These are phyloP conservation scores for Entomortierella parvispora DNA, from an alignment of 192 early-diverging fungal species.

Conservation along the genomic window DNA sequence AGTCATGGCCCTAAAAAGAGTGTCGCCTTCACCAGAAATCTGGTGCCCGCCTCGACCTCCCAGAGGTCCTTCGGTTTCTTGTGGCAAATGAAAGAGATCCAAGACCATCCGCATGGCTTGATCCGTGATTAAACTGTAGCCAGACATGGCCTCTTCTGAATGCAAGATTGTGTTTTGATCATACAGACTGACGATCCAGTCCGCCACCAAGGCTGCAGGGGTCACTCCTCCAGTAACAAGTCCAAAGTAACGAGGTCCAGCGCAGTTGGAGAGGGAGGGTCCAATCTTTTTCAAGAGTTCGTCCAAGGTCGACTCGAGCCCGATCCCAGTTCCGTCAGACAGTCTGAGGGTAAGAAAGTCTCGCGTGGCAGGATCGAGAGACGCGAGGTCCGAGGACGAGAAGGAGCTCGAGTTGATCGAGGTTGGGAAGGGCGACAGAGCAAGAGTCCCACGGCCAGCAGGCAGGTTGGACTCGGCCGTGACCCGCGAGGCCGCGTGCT, in stretches of 20 bases:
- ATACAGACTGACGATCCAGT: conserved; percentile 49
- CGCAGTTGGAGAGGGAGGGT: conserved; percentile 31
- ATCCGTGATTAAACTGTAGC: conserved; percentile 58
- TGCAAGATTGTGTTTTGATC: conserved; percentile 55
- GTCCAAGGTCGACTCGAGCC: conserved; percentile 12
- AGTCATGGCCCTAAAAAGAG: conserved; percentile 36
- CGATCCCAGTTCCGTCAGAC: background rate
- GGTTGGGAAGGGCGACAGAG: conserved; percentile 20
- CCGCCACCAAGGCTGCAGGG: conserved; percentile 53
- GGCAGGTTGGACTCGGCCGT: background rate
- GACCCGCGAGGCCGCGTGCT: conserved; percentile 2
- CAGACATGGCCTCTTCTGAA: conserved; percentile 39
- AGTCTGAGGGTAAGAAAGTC: conserved; percentile 4
- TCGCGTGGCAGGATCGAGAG: conserved; percentile 1
- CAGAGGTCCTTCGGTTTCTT: conserved; percentile 4
- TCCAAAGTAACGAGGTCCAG: conserved; percentile 64
- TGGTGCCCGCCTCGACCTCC: background rate
- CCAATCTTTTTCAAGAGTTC: conserved; percentile 14
- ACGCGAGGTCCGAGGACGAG: background rate
- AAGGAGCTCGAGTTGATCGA: background rate
- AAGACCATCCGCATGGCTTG: conserved; percentile 55
- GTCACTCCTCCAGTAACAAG: conserved; percentile 69
- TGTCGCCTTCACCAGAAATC: background rate
- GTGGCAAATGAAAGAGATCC: conserved; percentile 58
- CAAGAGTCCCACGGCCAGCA: conserved; percentile 9